Evolutionary conservation across 2,329 filamentous ascomycete genomes (phyloP).

Genomic region (Fusarium sp.): DNA sequence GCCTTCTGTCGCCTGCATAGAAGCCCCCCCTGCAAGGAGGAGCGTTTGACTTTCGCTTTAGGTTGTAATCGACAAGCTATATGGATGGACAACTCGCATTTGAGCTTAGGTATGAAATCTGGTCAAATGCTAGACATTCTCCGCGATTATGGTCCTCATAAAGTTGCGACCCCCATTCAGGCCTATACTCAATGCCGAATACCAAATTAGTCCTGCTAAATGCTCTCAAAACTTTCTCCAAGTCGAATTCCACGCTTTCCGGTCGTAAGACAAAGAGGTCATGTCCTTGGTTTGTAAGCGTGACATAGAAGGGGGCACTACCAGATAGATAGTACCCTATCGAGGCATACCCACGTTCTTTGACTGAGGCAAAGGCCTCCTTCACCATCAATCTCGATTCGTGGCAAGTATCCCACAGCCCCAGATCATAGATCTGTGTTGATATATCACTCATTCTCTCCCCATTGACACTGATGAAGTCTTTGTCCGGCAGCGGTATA

Average conservation of each 20-base stretch:
- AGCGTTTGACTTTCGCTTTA: not conserved
- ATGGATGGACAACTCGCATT: not conserved
- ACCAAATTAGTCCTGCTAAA: too few species aligned
- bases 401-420: not conserved
- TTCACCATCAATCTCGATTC: not conserved
- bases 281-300: accelerated
- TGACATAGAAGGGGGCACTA: not conserved
- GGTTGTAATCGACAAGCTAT: not conserved
- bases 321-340: not conserved
- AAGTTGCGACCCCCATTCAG: not conserved
- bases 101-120: too few species aligned
- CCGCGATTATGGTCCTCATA: too few species aligned
- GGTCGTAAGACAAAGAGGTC: not conserved
- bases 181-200: not conserved
- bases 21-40: not conserved
- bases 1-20: not conserved
- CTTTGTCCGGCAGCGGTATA: not conserved
- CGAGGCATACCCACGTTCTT: accelerated
- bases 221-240: too few species aligned
- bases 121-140: not conserved
- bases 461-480: accelerated
- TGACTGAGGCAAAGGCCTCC: accelerated
- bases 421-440: not conserved
- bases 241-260: not conserved
- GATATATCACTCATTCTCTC: not conserved